A percentile compares a stretch with the other conserved stretches of the same genome.
Conservation (phyloP, 179 eudicot genomes). For the Vitellaria paradoxa region DNA sequence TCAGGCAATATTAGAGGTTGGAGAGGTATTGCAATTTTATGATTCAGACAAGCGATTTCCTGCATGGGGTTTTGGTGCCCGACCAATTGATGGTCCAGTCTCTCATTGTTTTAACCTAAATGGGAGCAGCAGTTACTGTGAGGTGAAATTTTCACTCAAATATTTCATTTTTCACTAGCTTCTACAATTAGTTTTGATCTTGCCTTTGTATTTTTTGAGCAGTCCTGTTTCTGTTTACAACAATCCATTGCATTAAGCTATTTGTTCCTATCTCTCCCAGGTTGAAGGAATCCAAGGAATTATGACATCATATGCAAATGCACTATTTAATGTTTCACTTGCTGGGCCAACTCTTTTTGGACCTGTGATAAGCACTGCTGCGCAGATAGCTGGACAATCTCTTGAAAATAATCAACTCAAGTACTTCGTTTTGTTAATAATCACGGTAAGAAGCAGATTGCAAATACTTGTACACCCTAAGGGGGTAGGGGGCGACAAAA, state of each 20-base stretch:
- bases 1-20: slow-evolving; percentile 90
- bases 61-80: slow-evolving; percentile 99
- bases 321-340: slow-evolving; percentile 85
- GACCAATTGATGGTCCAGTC: slow-evolving; percentile 98
- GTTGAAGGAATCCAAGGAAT: slow-evolving; percentile 98
- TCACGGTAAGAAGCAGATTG: slow-evolving; percentile 60
- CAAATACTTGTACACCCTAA: not conserved
- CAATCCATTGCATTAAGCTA: slow-evolving; percentile 2
- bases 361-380: slow-evolving; percentile 71
- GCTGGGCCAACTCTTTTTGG: slow-evolving; percentile 99
- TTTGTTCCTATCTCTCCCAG: slow-evolving; percentile 36
- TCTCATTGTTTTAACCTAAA: slow-evolving; percentile 98
- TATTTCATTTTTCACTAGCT: not conserved
- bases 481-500: not conserved
- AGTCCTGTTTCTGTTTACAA: not conserved
- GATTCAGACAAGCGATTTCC: slow-evolving; percentile 90
- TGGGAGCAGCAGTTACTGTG: slow-evolving; percentile 87
- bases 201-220: not conserved
- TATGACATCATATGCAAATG: slow-evolving; percentile 78
- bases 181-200: not conserved
- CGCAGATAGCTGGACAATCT: slow-evolving; percentile 73
- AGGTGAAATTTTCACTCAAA: slow-evolving; percentile 43
- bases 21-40: slow-evolving; percentile 89
- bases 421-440: slow-evolving; percentile 83
- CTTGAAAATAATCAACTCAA: slow-evolving; percentile 59